These are phyloP conservation scores for Ophiostoma ips DNA, from an alignment of 2,329 filamentous ascomycete genomes.

Conservation along the genomic window DNA sequence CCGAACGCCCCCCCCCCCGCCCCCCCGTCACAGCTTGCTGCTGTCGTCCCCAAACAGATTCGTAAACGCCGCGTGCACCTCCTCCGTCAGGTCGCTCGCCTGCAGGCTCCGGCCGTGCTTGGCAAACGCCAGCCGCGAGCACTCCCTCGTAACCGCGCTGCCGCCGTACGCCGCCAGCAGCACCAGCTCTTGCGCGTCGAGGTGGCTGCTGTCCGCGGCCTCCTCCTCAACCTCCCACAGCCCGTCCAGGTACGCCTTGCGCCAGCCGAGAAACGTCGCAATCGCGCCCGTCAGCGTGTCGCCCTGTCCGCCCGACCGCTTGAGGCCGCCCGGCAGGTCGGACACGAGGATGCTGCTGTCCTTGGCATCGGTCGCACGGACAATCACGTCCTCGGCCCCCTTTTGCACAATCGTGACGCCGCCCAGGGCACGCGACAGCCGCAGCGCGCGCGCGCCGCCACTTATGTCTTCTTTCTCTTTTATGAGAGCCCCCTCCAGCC, in stretches of 20 bases:
- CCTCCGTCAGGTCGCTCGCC: slow-evolving; percentile 82
- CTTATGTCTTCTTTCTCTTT: slow-evolving; percentile 23
- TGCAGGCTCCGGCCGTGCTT: slow-evolving; percentile 80
- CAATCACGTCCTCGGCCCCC: slow-evolving; percentile 64
- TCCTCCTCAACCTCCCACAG: slow-evolving; percentile 45
- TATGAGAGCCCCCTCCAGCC: slow-evolving; percentile 62
- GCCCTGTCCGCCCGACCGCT: slow-evolving; percentile 87
- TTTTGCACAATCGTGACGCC: slow-evolving; percentile 91
- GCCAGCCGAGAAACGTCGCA: slow-evolving; percentile 79
- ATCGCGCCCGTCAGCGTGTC: slow-evolving; percentile 86
- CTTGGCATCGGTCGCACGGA: not conserved
- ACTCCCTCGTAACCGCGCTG: slow-evolving; percentile 70
- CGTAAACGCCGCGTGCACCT: slow-evolving; percentile 72
- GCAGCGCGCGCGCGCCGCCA: slow-evolving; percentile 34
- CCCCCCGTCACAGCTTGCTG: slow-evolving; percentile 25
- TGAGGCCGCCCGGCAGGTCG: slow-evolving; percentile 68
- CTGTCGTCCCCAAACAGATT: slow-evolving; percentile 60
- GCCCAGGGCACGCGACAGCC: slow-evolving; percentile 59
- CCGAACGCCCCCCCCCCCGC: too few relatives aligned
- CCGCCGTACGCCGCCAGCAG: slow-evolving; percentile 76
- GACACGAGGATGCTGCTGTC: slow-evolving; percentile 46
- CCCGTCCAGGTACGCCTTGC: slow-evolving; percentile 70
- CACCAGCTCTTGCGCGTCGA: slow-evolving; percentile 41
- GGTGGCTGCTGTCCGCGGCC: not conserved
- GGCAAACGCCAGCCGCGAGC: slow-evolving; percentile 72